A percentile compares a stretch with the other conserved stretches of the same genome.
These are phyloP conservation scores for Wickerhamomyces alni DNA, from an alignment of 805 yeast genomes.

Conservation along the genomic window DNA sequence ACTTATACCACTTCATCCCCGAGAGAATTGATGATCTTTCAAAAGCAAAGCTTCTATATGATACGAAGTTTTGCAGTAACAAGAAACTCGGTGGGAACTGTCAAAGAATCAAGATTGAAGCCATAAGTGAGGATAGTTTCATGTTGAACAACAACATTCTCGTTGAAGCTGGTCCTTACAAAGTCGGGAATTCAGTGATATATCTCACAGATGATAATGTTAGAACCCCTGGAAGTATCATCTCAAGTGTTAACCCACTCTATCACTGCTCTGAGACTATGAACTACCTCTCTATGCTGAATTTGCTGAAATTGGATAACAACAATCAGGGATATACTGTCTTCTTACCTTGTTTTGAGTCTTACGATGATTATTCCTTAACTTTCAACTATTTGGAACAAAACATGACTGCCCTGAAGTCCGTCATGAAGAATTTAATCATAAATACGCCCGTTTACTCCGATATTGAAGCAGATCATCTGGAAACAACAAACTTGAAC, in stretches of 20 bases:
- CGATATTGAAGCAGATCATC: conserved; percentile 37
- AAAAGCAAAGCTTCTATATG: conserved; percentile 29
- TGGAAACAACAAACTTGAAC: conserved; percentile 26
- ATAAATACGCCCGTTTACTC: conserved; percentile 63
- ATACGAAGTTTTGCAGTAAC: conserved; percentile 48
- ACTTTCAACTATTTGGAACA: conserved; percentile 50
- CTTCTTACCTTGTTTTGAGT: conserved; percentile 68
- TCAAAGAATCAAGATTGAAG: conserved; percentile 47
- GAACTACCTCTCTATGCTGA: conserved; percentile 45
- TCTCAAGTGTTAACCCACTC: conserved; percentile 59
- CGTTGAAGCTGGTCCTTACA: conserved; percentile 38
- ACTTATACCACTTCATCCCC: conserved; percentile 61
- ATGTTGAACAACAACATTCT: conserved; percentile 51
- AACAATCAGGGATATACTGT: conserved; percentile 65
- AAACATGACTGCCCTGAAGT: conserved; percentile 45
- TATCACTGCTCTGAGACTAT: conserved; percentile 62
- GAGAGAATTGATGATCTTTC: conserved; percentile 32
- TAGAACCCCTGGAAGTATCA: conserved; percentile 56
- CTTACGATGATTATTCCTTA: conserved; percentile 65
- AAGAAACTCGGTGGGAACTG: conserved; percentile 58
- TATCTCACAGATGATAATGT: conserved; percentile 58
- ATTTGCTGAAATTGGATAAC: conserved; percentile 44
- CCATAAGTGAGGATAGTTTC: conserved; percentile 24
- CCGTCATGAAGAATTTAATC: conserved; percentile 51
- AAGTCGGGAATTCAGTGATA: conserved; percentile 60